Evolutionary conservation across 2,329 filamentous ascomycete species (phyloP), one percentile per base, ranked within the genome.

Genomic region (Stemphylium vesicarium): DNA sequence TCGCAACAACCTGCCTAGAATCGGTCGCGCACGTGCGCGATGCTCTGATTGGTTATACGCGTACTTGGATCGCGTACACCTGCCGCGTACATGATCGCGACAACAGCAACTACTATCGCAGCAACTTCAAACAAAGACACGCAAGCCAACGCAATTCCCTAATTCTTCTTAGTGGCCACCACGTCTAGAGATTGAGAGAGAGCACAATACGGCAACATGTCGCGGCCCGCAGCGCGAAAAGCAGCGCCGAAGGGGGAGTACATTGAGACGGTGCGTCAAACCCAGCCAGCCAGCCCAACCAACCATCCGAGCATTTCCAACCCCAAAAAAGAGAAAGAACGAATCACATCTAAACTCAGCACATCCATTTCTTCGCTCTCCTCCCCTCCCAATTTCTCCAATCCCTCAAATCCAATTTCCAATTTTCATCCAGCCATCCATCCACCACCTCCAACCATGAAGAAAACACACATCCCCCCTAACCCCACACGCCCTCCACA

Each of bases 211-310:
- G 26, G 26, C 38, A 57, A 15, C 1, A 79, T 79, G 75, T 80
- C 45, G 15, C 71, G 79, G 32, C 76, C 79, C 8, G 63, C 69
- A 15, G 70, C 76, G 67, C 90, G 93, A 73, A 75, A 74, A 60
- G 61, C 66, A 8, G 82, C 87, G 45, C 83, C 85, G 9, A 96
- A 92, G 78, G 91, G 91, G 77, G 93, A 97, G 77, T 98, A 97
- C 75, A 97, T 99, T 60, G 94, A 97, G 79, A 99, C 95, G 49
- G 93, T 96, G 83, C 69, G 84, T 72, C n/a, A 18, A n/a, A 31
- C 18, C 16, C 9, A 18, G 24, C 13, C 29, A 7, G 24, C 13
- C 26, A 33, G 7, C 5, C 22, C 26, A 29, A 4, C 26, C 26
- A 10, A 29, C 26, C 26, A 11, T 11, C 3, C 7, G 26, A 29